phyloP scores from a whole-genome alignment of 73 alveolate genomes.

The Paramecium tetraurelia region DNA sequence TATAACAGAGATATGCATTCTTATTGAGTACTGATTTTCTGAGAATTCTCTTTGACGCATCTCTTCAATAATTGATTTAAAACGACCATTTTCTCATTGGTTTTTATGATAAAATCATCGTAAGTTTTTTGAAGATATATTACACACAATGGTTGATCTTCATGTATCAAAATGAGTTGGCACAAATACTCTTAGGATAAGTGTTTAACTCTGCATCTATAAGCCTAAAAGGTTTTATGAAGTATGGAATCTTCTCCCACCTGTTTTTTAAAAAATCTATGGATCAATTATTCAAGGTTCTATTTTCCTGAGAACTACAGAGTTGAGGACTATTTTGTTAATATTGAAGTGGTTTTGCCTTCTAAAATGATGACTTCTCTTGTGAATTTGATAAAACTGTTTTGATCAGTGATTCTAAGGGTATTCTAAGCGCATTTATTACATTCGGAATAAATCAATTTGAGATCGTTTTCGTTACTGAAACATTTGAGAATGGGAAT shows the following conservation, averaged over 20 bases:
- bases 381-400: neutral
- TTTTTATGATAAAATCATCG: neutral
- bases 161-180: neutral
- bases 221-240: neutral
- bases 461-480: neutral
- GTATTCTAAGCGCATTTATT: neutral
- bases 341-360: neutral
- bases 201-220: neutral
- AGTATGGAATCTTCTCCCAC: neutral
- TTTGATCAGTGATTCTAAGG: neutral
- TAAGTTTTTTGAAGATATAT: neutral
- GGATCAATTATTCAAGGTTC: neutral
- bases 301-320: neutral
- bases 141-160: neutral
- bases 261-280: neutral
- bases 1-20: neutral
- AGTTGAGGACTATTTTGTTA: neutral
- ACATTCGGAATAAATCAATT: neutral
- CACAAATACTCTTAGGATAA: neutral
- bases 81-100: neutral
- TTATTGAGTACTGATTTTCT: neutral
- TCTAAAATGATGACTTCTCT: neutral
- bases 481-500: neutral
- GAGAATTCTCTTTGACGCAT: neutral
- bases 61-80: neutral